A percentile compares a stretch with the other conserved stretches of the same genome.
phyloP scores from a whole-genome alignment of 108 stramenopile species.

The Fistulifera solaris region DNA sequence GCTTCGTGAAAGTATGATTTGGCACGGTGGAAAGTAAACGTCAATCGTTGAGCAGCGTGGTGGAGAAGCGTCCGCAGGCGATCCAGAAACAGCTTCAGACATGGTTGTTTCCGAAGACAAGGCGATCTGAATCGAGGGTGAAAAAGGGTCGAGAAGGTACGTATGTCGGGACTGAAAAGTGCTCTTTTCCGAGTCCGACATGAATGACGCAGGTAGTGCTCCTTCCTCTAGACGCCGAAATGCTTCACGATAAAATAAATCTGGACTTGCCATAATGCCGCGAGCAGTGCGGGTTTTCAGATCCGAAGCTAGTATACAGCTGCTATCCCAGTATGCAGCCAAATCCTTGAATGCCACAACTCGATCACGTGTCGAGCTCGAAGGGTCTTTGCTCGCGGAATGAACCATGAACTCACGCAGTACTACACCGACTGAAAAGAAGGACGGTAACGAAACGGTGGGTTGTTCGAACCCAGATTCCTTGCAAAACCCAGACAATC shows the following conservation, averaged over 20 bases:
- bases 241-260: neutral
- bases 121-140: slow-evolving; percentile 44
- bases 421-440: slow-evolving; percentile 60
- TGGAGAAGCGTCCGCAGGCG: too few species aligned
- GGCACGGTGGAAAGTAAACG: slow-evolving; percentile 37
- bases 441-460: slow-evolving; percentile 23
- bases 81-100: too few species aligned
- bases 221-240: neutral
- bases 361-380: slow-evolving; percentile 18
- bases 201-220: neutral
- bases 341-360: slow-evolving; percentile 39
- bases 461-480: neutral
- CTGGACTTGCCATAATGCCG: too few species aligned
- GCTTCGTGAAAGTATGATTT: slow-evolving; percentile 30
- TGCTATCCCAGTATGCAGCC: slow-evolving; percentile 59
- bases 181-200: too few species aligned
- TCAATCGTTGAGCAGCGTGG: slow-evolving; percentile 13
- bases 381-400: slow-evolving; percentile 11
- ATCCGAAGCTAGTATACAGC: neutral
- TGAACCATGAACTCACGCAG: slow-evolving; percentile 44
- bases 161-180: slow-evolving; percentile 17
- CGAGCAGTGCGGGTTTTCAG: too few species aligned
- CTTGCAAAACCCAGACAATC: slow-evolving; percentile 49
- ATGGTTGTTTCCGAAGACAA: slow-evolving; percentile 4
- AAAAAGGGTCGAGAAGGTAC: slow-evolving; percentile 52